A percentile compares a stretch with the other conserved stretches of the same genome.
Evolutionary conservation across 306 rosid species (phyloP).

Genomic region (Acmispon strigosus): DNA sequence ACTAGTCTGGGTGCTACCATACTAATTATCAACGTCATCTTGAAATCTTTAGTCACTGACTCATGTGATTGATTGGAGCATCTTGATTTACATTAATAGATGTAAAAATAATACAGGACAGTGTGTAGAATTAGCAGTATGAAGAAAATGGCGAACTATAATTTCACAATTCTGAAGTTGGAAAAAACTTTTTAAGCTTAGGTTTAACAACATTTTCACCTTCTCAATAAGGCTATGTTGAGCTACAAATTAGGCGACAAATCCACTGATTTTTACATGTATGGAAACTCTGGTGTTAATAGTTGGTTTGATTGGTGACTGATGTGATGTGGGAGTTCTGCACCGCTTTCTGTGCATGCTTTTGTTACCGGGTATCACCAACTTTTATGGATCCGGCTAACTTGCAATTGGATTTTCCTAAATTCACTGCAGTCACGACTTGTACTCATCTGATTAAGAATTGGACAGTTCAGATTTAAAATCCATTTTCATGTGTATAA

Average conservation of each 20-base stretch:
- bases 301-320: neutral
- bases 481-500: too few species aligned
- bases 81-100: neutral
- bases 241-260: neutral
- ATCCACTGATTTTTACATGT: neutral
- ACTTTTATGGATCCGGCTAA: too few species aligned
- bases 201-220: neutral
- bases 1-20: neutral
- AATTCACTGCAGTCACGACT: too few species aligned
- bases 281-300: neutral
- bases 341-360: neutral
- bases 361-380: too few species aligned
- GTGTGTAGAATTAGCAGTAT: neutral
- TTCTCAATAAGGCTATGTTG: neutral
- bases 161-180: neutral
- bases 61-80: neutral
- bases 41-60: neutral
- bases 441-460: too few species aligned
- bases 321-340: neutral
- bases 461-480: too few species aligned
- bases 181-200: neutral
- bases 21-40: neutral
- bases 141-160: neutral
- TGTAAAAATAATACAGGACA: neutral
- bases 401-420: too few species aligned